Percentiles rank a stretch among this genome's conserved stretches.
phyloP scores from a whole-genome alignment of 148 eudicot species.

The Suaeda aralocaspica region DNA sequence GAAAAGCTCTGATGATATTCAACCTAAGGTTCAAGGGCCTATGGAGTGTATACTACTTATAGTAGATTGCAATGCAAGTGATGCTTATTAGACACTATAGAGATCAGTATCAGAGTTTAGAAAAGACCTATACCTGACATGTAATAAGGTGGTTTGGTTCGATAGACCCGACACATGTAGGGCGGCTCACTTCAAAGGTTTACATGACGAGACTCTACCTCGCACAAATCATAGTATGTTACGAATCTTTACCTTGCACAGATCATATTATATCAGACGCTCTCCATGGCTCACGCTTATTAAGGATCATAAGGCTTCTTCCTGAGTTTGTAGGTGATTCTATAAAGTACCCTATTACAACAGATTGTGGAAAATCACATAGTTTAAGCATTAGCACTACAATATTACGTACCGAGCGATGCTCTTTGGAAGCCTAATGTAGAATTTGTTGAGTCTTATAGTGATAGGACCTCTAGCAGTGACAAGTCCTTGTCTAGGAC shows the following conservation, averaged over 20 bases:
- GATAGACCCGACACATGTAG: constrained; percentile 39
- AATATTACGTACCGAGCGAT: background rate
- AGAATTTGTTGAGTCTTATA: too few relatives aligned
- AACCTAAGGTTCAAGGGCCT: constrained; percentile 10
- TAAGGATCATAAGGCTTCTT: constrained; percentile 40
- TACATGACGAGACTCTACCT: constrained; percentile 42
- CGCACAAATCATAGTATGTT: too few relatives aligned
- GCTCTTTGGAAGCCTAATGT: too few relatives aligned
- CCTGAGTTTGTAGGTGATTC: constrained; percentile 66
- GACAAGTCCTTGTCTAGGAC: too few relatives aligned
- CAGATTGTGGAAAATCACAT: background rate
- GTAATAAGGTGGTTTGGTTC: constrained; percentile 63
- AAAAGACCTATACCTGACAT: constrained; percentile 35
- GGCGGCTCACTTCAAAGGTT: constrained; percentile 37
- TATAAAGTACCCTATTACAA: background rate
- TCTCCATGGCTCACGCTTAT: constrained; percentile 70
- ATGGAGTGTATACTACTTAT: constrained; percentile 42
- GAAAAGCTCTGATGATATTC: constrained; percentile 31
- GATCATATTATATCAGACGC: constrained; percentile 65
- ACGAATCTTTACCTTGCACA: constrained; percentile 42
- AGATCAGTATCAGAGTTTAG: constrained; percentile 59
- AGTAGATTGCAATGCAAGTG: constrained; percentile 59
- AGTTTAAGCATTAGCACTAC: background rate
- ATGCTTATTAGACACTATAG: constrained; percentile 39
- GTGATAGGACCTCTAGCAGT: too few relatives aligned